phyloP scores from a whole-genome alignment of 768 basidiomycete species.

The Tricholoma matsutake region DNA sequence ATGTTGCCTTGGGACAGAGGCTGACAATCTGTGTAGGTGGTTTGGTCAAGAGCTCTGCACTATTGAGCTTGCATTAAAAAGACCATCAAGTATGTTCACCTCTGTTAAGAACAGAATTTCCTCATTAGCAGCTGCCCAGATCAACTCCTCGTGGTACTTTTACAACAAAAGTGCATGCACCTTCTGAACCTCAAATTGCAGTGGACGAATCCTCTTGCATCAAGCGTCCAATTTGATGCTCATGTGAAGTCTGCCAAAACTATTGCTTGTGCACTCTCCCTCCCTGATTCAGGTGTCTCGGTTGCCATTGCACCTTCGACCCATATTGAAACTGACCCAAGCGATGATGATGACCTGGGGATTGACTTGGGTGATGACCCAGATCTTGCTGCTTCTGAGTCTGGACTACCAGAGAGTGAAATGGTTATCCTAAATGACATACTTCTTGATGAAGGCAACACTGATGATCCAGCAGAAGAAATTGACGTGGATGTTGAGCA shows the following conservation, averaged over 20 bases:
- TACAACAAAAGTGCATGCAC: slow-evolving; percentile 11
- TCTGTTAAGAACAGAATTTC: not conserved
- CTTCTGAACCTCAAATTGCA: slow-evolving; percentile 12
- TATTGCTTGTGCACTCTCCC: not conserved
- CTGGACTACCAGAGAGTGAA: no score
- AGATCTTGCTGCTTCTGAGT: no score
- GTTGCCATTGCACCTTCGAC: not conserved
- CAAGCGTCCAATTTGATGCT: not conserved
- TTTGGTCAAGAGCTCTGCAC: slow-evolving; percentile 26
- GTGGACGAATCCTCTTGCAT: slow-evolving; percentile 19
- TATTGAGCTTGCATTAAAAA: slow-evolving; percentile 18
- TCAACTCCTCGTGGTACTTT: not conserved
- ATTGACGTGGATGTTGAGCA: no score
- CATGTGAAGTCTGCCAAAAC: not conserved
- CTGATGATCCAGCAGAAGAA: not conserved
- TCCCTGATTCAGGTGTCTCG: not conserved
- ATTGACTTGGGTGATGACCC: no score
- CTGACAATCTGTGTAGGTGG: no score
- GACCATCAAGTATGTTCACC: slow-evolving; percentile 16
- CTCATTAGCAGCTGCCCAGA: no score
- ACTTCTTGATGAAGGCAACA: not conserved
- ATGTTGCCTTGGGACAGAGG: slow-evolving; percentile 6
- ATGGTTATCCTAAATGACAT: not conserved
- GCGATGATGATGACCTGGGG: not conserved
- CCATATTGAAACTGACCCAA: not conserved